Evolutionary conservation across 2,329 filamentous ascomycete genomes (phyloP).

Genomic region (Pleomassaria siparia): DNA sequence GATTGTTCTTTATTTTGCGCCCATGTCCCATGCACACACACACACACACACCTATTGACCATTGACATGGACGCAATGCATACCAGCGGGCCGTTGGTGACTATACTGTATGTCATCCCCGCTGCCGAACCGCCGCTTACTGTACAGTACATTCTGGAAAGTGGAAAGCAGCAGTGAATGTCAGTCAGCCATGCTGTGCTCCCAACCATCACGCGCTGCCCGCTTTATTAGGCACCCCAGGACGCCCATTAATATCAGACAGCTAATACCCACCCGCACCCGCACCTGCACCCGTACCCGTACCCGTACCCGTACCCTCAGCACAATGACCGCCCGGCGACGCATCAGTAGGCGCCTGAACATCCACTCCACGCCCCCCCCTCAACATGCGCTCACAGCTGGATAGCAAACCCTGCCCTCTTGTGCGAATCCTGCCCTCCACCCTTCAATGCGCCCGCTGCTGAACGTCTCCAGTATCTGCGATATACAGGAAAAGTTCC

Average conservation of each 20-base stretch:
- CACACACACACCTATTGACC: too few species aligned
- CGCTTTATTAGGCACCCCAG: too few species aligned
- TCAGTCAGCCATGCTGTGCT: slow-evolving; percentile 11
- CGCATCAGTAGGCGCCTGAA: slow-evolving; percentile 32
- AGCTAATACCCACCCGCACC: too few species aligned
- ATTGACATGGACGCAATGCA: too few species aligned
- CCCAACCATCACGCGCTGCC: slow-evolving; percentile 15
- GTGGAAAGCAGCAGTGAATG: slow-evolving; percentile 1
- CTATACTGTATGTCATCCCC: slow-evolving; percentile 6
- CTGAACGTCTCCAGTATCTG: slow-evolving; percentile 67
- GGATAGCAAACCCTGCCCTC: slow-evolving; percentile 42
- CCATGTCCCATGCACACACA: too few species aligned
- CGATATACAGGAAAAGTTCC: slow-evolving; percentile 93
- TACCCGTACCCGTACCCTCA: slow-evolving; percentile 3
- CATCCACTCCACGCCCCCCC: slow-evolving; percentile 9
- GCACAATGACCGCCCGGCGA: slow-evolving; percentile 33
- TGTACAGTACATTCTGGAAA: neutral
- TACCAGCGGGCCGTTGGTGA: slow-evolving; percentile 1
- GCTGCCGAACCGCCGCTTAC: slow-evolving; percentile 3
- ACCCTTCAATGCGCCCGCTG: slow-evolving; percentile 14
- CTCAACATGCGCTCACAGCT: slow-evolving; percentile 23
- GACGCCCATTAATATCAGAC: neutral
- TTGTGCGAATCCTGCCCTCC: slow-evolving; percentile 31
- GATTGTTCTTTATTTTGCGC: slow-evolving; percentile 2
- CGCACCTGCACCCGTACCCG: too few species aligned